Percentiles rank a stretch among this genome's conserved stretches.
phyloP scores from a whole-genome alignment of 805 yeast species.

The Ogataea philodendri region DNA sequence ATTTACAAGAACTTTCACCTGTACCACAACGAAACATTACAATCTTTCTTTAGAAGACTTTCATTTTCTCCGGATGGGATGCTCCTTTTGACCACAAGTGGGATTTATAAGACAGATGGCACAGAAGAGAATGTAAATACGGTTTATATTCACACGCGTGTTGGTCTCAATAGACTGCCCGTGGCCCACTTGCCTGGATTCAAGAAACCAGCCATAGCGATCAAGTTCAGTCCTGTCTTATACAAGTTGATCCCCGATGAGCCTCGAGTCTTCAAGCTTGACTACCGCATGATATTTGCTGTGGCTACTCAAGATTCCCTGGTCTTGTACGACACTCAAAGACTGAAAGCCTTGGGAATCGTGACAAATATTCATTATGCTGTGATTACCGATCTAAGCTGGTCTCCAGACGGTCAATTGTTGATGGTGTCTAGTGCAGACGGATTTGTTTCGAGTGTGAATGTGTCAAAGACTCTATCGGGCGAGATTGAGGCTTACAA shows the following conservation, averaged over 20 bases:
- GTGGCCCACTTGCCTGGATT: constrained; percentile 77
- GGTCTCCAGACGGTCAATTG: constrained; percentile 75
- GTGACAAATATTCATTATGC: constrained; percentile 84
- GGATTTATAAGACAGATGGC: constrained; percentile 46
- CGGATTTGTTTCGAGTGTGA: constrained; percentile 79
- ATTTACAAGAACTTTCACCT: constrained; percentile 43
- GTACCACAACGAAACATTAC: constrained; percentile 83
- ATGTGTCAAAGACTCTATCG: constrained; percentile 50
- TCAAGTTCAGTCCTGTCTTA: constrained; percentile 68
- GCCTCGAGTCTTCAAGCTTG: constrained; percentile 47
- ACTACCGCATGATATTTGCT: constrained; percentile 84
- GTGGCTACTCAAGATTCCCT: constrained; percentile 90
- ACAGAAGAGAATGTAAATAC: constrained; percentile 46
- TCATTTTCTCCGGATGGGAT: constrained; percentile 89
- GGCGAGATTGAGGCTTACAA: constrained; percentile 44
- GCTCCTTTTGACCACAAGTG: constrained; percentile 74
- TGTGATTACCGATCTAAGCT: constrained; percentile 79
- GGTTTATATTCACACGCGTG: constrained; percentile 75
- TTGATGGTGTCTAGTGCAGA: constrained; percentile 83
- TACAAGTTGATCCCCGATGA: constrained; percentile 39
- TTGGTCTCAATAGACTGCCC: constrained; percentile 67
- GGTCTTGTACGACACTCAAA: constrained; percentile 76
- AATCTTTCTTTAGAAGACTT: constrained; percentile 85
- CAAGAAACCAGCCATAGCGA: constrained; percentile 79
- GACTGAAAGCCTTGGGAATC: constrained; percentile 63